These are phyloP conservation scores for Lignosus rhinocerotis DNA, from an alignment of 1,284 basidiomycete species.

Conservation along the genomic window DNA sequence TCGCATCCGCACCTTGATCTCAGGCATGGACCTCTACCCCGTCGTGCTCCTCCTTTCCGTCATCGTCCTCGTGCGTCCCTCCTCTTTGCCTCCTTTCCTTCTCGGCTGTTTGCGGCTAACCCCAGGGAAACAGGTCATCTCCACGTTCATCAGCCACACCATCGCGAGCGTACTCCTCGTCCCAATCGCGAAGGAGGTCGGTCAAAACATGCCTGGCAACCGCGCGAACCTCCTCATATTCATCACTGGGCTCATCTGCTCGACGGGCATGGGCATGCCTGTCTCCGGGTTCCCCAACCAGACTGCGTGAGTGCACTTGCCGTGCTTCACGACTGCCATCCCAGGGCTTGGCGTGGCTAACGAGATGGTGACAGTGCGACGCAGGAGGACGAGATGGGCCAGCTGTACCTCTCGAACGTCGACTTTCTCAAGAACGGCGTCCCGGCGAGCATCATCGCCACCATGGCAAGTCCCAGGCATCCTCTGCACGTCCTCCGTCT, in stretches of 20 bases:
- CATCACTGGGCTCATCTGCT: constrained; percentile 90
- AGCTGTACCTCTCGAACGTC: constrained; percentile 79
- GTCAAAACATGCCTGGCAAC: constrained; percentile 61
- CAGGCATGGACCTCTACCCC: constrained; percentile 74
- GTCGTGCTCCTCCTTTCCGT: constrained; percentile 85
- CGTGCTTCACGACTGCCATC: constrained; percentile 8
- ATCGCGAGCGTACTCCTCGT: constrained; percentile 96
- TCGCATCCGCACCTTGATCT: constrained; percentile 68
- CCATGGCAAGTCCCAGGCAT: constrained; percentile 58
- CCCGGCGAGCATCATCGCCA: constrained; percentile 87
- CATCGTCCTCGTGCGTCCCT: constrained; percentile 78
- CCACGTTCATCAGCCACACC: constrained; percentile 93
- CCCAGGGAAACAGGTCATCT: constrained; percentile 56
- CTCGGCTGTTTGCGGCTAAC: not conserved
- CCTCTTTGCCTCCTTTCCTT: too few relatives aligned
- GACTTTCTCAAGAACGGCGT: constrained; percentile 96
- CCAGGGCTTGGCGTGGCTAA: not conserved
- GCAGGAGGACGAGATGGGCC: constrained; percentile 94
- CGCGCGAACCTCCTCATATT: constrained; percentile 86
- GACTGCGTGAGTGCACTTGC: constrained; percentile 70
- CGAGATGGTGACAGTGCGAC: constrained; percentile 64
- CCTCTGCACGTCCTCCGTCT: not conserved
- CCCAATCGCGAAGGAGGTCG: constrained; percentile 93
- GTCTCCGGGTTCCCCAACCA: constrained; percentile 98
- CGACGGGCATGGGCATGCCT: constrained; percentile 97